These are phyloP conservation scores for Coniochaeta sp. DNA, from an alignment of 2,329 filamentous ascomycete genomes.

Conservation along the genomic window DNA sequence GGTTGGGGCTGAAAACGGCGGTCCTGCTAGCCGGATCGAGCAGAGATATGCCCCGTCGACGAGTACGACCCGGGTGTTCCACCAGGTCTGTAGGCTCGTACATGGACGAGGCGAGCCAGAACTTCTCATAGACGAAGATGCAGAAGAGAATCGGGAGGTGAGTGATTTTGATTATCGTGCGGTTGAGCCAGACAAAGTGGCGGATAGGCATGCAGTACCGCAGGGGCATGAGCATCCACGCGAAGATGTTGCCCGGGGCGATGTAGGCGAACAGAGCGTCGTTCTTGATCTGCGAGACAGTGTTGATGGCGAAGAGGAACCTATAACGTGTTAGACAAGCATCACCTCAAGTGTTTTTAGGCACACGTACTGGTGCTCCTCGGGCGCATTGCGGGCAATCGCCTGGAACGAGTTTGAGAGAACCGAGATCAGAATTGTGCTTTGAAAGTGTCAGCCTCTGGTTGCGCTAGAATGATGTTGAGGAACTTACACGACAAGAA, in stretches of 20 bases:
- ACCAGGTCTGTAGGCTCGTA: slow-evolving; percentile 82
- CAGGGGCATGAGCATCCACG: slow-evolving; percentile 80
- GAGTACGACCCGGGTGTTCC: slow-evolving; percentile 55
- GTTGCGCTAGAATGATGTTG: slow-evolving; percentile 7
- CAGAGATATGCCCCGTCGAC: slow-evolving; percentile 47
- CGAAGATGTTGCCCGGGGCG: slow-evolving; percentile 83
- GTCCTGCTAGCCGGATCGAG: slow-evolving; percentile 46
- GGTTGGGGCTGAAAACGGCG: slow-evolving; percentile 65
- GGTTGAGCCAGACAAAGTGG: slow-evolving; percentile 77
- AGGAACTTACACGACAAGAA: slow-evolving; percentile 65
- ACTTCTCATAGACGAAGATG: slow-evolving; percentile 82
- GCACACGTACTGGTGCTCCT: slow-evolving; percentile 69
- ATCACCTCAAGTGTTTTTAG: not conserved
- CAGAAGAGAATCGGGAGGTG: slow-evolving; percentile 82
- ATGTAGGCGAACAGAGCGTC: slow-evolving; percentile 92
- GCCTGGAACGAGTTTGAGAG: slow-evolving; percentile 94
- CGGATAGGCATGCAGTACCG: slow-evolving; percentile 74
- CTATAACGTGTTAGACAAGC: slow-evolving; percentile 19
- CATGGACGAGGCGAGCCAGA: slow-evolving; percentile 66
- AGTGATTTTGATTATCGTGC: slow-evolving; percentile 84
- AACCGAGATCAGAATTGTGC: slow-evolving; percentile 90
- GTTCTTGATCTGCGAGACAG: slow-evolving; percentile 98
- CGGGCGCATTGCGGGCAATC: slow-evolving; percentile 85
- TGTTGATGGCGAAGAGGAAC: slow-evolving; percentile 93
- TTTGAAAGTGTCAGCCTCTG: slow-evolving; percentile 15